Base-by-base conservation (phyloP, 805 yeast species). In the Metschnikowia baotianmanensis region DNA sequence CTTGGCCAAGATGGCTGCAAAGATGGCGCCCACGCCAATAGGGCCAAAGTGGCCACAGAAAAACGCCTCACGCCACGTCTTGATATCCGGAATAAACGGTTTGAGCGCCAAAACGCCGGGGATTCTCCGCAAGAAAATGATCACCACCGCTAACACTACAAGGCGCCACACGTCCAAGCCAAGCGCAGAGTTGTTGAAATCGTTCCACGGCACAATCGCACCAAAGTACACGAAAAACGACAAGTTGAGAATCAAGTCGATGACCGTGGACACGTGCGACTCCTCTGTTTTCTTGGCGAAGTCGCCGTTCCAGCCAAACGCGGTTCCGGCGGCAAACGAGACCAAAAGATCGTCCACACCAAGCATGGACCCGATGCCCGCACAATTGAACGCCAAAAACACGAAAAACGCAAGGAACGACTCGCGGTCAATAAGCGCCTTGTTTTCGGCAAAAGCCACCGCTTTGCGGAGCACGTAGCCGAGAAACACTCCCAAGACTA, bases 31-130 rank as follows among this genome's bases (percentile, higher is more conserved):
- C 17, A 89, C 96, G 34, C 97, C 97, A 56, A 90, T 86, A 2
- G 97, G 96, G 13, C 97, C 97, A 62, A 90, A 89, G 65, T 89
- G 96, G 16, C 96, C 96, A 60, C 95, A 87, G 61, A 90, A 90
- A 3, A 89, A 59, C 0, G 96, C 96, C 61, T 89, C 97, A 60
- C 96, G 78, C 96, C 96, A 89, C 9, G 87, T 77, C 53, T 87
- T 82, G 28, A 89, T 77, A 58, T 89, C 96, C 0, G 96, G 96
- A 1, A 87, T 83, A 18, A 88, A 58, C 0, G 91, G 89, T 55
- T 85, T 85, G 36, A 86, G 64, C 0, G 78, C 73, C 35, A 89
- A 55, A 31, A 89, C 86, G 1, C 87, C 90, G 0, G 97, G 97
- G 8, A 89, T 69, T 50, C 97, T 74, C 52, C 96, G 74, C 47